phyloP scores from a whole-genome alignment of 2,329 filamentous ascomycete species.

The Fusarium papillatum region DNA sequence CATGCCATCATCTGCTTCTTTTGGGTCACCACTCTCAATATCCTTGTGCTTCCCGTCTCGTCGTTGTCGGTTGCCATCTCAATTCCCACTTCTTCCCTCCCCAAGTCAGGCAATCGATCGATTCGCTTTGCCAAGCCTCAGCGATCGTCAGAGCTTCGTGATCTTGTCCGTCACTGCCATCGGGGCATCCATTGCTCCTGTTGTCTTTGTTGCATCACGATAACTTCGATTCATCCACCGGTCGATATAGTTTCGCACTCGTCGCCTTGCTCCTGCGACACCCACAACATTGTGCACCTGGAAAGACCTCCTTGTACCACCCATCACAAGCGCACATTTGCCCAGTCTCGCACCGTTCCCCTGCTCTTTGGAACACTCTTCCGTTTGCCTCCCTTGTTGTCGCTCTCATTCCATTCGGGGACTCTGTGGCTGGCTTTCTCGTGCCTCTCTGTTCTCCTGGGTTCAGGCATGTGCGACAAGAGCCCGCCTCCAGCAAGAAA shows the following conservation, averaged over 20 bases:
- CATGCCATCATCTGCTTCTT: conserved; percentile 6
- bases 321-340: conserved; percentile 21
- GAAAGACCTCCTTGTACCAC: conserved; percentile 19
- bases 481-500: conserved; percentile 30
- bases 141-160: conserved; percentile 27
- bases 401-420: conserved; percentile 20
- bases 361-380: conserved; percentile 8
- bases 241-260: conserved; percentile 12
- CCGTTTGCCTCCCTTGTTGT: conserved; percentile 20
- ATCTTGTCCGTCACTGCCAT: conserved; percentile 4
- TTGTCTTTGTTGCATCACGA: conserved; percentile 14
- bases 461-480: conserved; percentile 41
- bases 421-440: conserved; percentile 32
- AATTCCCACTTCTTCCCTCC: conserved; percentile 5
- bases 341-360: conserved; percentile 15
- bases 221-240: conserved; percentile 3
- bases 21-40: conserved; percentile 9
- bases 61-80: conserved; percentile 6
- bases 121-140: conserved; percentile 28
- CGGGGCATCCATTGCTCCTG: conserved; percentile 3
- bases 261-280: conserved; percentile 6
- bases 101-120: conserved; percentile 21
- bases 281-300: conserved; percentile 20
- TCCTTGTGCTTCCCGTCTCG: conserved; percentile 18
- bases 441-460: conserved; percentile 27